Base-by-base conservation (phyloP, 1,284 basidiomycete species). In the Irpex lacteus region DNA sequence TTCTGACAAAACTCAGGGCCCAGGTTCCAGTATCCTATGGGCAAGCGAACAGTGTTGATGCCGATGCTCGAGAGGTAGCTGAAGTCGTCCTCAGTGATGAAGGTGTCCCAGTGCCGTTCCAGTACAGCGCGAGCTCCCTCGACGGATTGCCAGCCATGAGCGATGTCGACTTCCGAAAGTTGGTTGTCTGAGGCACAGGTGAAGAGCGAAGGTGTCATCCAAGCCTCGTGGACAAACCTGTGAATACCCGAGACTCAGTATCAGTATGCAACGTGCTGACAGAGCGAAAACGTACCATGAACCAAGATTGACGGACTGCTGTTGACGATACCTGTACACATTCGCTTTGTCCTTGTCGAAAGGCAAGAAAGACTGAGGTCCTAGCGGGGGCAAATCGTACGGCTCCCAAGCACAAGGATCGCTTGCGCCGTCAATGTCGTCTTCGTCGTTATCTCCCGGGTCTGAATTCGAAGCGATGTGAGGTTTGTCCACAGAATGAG, bases 41-140 rank as follows among this genome's bases (percentile, higher is more conserved):
- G 90, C 15, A 91, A 72, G 15, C 89, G 83, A 26, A 91, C 85
- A 9, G 89, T 90, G 74, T 92, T 92, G 77, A 92, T 89, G 1
- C 89, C 89, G 56, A 86, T 82, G 63, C 76, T 78, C 0, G 84
- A 78, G 7, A 89, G 81, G 65, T 86, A 83, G n/a, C 79, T 73
- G 68, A 92, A 89, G 72, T 92, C 90, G 0, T 78, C 73, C 60
- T 84, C 81, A 11, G 79, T 87, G 73, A 94, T 86, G 76, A 88
- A 94, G 5, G 87, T 90, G 69, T 91, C 89, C 92, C 92, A 94
- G 74, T 92, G 91, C 55, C 80, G 79, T 74, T 94, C 90, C 65
- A 94, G 79, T 7, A 87, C 75, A 32, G 79, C 71, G 19, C 82
- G 80, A 18, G 91, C 88, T 66, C 74, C 72, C 2, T 73, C 71